Percentiles rank a stretch among this genome's conserved stretches.
phyloP scores from a whole-genome alignment of 139 green algal species.

The Marvania coccoides region DNA sequence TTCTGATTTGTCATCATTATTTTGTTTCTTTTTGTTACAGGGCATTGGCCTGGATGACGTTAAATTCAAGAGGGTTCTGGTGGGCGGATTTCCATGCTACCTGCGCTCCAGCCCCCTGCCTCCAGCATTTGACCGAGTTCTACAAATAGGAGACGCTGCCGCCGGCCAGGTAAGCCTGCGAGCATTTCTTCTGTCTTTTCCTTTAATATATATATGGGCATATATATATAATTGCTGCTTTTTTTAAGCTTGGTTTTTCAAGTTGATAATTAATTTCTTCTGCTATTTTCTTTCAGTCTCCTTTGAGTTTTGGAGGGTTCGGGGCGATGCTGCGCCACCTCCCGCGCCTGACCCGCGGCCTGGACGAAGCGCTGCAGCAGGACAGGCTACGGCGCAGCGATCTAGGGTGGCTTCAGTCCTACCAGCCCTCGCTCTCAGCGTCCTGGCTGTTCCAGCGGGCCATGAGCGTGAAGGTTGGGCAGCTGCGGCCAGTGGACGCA shows the following conservation, averaged over 20 bases:
- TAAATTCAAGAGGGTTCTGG: constrained; percentile 51
- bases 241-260: background rate
- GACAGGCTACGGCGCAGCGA: constrained; percentile 22
- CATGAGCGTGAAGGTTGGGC: constrained; percentile 53
- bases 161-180: no score
- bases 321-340: constrained; percentile 55
- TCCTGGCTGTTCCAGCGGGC: constrained; percentile 67
- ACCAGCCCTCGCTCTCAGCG: constrained; percentile 60
- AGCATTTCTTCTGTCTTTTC: no score
- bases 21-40: background rate
- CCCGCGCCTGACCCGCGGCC: constrained; percentile 32
- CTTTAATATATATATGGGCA: no score
- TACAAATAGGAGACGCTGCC: constrained; percentile 39
- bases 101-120: constrained; percentile 31
- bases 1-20: background rate
- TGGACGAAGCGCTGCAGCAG: constrained; percentile 33
- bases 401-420: constrained; percentile 47
- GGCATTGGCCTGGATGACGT: constrained; percentile 41
- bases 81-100: constrained; percentile 67
- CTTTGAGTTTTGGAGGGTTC: constrained; percentile 61
- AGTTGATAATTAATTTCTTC: background rate
- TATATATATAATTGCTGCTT: no score
- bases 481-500: constrained; percentile 11
- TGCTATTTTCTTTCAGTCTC: constrained; percentile 9
- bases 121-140: constrained; percentile 51